Evolutionary conservation across 2,329 filamentous ascomycete genomes (phyloP), one percentile per base, ranked within the genome.

Genomic region (Tympanopsis confertula): DNA sequence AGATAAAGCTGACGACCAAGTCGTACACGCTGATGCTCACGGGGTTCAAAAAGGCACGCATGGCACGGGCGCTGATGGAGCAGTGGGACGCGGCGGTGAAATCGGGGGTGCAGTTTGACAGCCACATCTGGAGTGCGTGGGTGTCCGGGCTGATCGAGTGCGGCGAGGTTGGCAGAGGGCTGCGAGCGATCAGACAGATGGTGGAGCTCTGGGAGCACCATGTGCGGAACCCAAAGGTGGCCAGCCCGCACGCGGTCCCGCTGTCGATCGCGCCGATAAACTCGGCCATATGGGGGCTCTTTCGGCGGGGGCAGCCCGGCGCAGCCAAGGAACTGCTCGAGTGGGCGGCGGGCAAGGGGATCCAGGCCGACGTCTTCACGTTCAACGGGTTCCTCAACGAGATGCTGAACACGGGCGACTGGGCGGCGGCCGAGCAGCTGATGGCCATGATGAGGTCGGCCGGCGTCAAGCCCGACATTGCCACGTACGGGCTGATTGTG

Each of bases 11-110:
- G 13, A 77, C 68, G 5, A 48, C 80, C 39, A 69, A 63, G 46
- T 81, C 83, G 0, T 91, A 82, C 72, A 81, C 77, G 28, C 62
- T 73, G 32, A 82, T 91, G 71, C 72, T 91, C 45, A 67, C 74
- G 39, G 84, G 84, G 1, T 86, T 78, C 56, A 72, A 70, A 50
- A 66, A 64, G 36, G 66, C 73, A 36, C 65, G 66, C 38, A 77
- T 86, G 47, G 45, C 65, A 1, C 53, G 62, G n/a, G 74, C 69
- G 17, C 63, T 88, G 42, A 71, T 79, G 39, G 65, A 65, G 1
- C 67, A 87, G 20, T 93, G 86, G 85, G 46, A 57, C 0, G 73
- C 71, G 44, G 73, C 91, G 57, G 49, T 69, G 3, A 51, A 50
- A 5, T 68, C 74, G 2, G 71, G 72, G 2, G 49, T 76, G 7